Conservation (phyloP, 140 eudicot species). For the Oenanthe javanica region DNA sequence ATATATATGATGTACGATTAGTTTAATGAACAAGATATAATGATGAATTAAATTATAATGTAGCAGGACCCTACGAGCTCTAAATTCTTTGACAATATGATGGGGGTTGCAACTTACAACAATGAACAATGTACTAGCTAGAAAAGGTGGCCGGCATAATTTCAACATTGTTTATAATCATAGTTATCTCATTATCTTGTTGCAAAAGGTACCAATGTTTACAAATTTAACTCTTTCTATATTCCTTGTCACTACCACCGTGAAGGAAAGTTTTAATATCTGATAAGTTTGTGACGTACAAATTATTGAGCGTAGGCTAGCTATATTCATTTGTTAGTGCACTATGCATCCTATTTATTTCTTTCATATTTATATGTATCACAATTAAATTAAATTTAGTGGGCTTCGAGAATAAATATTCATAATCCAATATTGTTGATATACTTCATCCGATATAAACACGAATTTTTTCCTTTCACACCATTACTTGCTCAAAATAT, state of each 20-base stretch:
- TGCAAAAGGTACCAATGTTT: neutral
- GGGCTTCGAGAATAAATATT: too few species aligned
- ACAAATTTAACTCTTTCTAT: neutral
- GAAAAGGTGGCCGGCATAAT: conserved; percentile 5
- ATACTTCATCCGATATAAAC: too few species aligned
- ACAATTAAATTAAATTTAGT: too few species aligned
- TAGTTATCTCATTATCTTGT: neutral
- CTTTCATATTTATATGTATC: too few species aligned
- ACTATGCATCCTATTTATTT: too few species aligned
- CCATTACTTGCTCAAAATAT: neutral
- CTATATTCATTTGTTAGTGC: neutral
- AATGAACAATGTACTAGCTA: neutral
- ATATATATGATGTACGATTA: too few species aligned
- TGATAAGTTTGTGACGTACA: neutral
- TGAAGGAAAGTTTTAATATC: neutral
- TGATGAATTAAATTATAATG: neutral
- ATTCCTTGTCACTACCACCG: neutral
- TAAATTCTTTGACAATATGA: neutral
- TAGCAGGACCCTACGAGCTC: neutral
- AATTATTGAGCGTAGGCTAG: neutral
- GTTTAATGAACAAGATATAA: neutral
- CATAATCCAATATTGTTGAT: too few species aligned
- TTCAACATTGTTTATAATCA: neutral
- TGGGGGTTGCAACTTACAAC: neutral
- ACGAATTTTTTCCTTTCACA: neutral